phyloP scores from a whole-genome alignment of 2,329 filamentous ascomycete genomes.

The Thelonectria discophora region DNA sequence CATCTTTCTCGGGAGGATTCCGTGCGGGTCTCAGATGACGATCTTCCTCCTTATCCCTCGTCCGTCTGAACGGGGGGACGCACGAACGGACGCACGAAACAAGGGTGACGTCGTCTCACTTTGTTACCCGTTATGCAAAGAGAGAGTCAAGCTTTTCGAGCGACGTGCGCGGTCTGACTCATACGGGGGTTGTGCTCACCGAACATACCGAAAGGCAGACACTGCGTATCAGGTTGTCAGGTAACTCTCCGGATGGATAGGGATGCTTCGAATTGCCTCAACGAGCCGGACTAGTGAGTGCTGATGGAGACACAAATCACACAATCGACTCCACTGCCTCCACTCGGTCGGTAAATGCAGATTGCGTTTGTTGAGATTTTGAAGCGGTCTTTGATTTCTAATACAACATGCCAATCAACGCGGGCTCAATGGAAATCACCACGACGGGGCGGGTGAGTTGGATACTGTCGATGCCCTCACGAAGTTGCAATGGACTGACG shows the following conservation, averaged over 20 bases:
- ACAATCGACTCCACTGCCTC: not conserved
- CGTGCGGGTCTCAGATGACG: not conserved
- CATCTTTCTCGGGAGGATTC: constrained; percentile 2
- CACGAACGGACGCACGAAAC: no score
- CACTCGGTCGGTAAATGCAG: not conserved
- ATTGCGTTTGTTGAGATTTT: not conserved
- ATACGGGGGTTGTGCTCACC: not conserved
- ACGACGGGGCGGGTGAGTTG: no score
- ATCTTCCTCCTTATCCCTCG: not conserved
- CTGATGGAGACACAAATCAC: no score
- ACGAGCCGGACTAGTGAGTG: no score
- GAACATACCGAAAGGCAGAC: not conserved
- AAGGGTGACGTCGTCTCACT: not conserved
- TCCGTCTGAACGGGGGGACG: not conserved
- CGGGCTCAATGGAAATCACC: not conserved
- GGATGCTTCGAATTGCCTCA: not conserved
- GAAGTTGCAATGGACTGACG: not conserved
- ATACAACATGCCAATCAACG: not conserved
- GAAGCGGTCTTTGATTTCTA: not conserved
- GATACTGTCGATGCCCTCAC: not conserved
- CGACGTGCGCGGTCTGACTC: not conserved
- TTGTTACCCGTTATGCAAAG: not conserved
- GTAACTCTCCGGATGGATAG: no score
- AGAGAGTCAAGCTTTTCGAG: not conserved
- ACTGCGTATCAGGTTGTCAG: no score